phyloP scores from a whole-genome alignment of 208 protist genomes.

The Trypanosoma mega region DNA sequence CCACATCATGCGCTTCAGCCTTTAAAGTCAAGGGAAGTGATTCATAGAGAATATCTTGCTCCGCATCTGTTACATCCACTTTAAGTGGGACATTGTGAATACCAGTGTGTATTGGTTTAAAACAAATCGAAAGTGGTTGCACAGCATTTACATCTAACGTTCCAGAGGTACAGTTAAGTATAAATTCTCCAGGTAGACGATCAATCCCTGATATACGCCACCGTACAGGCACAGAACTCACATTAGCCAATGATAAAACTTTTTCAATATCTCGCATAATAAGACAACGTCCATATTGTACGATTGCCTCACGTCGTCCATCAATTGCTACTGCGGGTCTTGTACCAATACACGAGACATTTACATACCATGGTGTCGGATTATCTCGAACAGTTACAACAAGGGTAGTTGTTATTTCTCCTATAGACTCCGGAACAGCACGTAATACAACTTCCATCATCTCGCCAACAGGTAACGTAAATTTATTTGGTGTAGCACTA shows the following conservation, averaged over 20 bases:
- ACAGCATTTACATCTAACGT: slow-evolving; percentile 61
- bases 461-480: slow-evolving; percentile 81
- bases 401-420: slow-evolving; percentile 79
- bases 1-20: slow-evolving; percentile 92
- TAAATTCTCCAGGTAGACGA: slow-evolving; percentile 73
- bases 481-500: slow-evolving; percentile 55
- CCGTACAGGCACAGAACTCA: slow-evolving; percentile 66
- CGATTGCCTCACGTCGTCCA: slow-evolving; percentile 63
- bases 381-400: slow-evolving; percentile 92
- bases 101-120: slow-evolving; percentile 70
- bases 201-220: slow-evolving; percentile 70
- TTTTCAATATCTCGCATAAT: slow-evolving; percentile 45
- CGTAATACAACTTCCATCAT: slow-evolving; percentile 73
- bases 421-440: slow-evolving; percentile 81
- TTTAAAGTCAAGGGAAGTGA: slow-evolving; percentile 70
- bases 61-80: slow-evolving; percentile 58
- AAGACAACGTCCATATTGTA: slow-evolving; percentile 84
- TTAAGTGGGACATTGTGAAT: slow-evolving; percentile 62
- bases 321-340: slow-evolving; percentile 77
- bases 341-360: slow-evolving; percentile 82
- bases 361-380: slow-evolving; percentile 85
- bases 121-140: slow-evolving; percentile 55
- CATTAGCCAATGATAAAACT: slow-evolving; percentile 72
- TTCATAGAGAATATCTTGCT: slow-evolving; percentile 54
- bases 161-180: slow-evolving; percentile 58